Percentiles rank a stretch among this genome's conserved stretches.
These are phyloP conservation scores for Litsea cubeba DNA, from an alignment of 164 flowering plant genomes.

Conservation along the genomic window DNA sequence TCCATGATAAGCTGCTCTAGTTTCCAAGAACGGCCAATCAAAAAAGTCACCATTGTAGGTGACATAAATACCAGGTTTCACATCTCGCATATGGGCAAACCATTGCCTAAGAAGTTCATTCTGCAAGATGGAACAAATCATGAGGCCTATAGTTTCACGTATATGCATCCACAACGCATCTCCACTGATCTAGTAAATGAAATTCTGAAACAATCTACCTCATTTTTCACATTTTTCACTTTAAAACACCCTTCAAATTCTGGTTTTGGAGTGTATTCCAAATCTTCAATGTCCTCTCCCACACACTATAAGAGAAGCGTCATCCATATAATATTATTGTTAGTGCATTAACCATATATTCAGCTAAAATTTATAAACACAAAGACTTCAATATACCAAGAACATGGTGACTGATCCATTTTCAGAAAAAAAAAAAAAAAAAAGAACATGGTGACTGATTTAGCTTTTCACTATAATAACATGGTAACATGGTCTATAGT, in stretches of 20 bases:
- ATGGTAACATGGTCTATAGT: not conserved
- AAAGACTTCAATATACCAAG: not conserved
- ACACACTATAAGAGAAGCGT: slow-evolving; percentile 58
- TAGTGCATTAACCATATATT: not conserved
- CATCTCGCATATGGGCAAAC: slow-evolving; percentile 93
- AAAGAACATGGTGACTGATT: not conserved
- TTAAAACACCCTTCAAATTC: slow-evolving; percentile 91
- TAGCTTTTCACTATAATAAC: not conserved
- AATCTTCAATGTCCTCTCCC: slow-evolving; percentile 88
- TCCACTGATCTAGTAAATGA: not conserved
- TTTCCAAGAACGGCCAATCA: slow-evolving; percentile 98
- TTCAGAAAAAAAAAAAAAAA: too few relatives aligned
- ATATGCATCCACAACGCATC: not conserved
- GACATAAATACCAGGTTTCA: slow-evolving; percentile 96
- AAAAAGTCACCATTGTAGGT: slow-evolving; percentile 97
- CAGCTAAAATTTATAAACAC: not conserved
- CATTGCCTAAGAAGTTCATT: slow-evolving; percentile 72
- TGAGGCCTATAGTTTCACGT: slow-evolving; percentile 10
- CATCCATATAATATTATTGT: not conserved
- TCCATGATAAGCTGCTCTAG: slow-evolving; percentile 89
- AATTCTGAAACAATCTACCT: slow-evolving; percentile 42
- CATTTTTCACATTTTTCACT: slow-evolving; percentile 81
- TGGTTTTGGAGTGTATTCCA: slow-evolving; percentile 98
- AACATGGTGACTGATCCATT: not conserved
- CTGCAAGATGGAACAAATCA: slow-evolving; percentile 34